Percentiles rank a stretch among this genome's conserved stretches.
Evolutionary conservation across 192 early-diverging fungal genomes (phyloP).

Genomic region (Entomortierella chlamydospora): DNA sequence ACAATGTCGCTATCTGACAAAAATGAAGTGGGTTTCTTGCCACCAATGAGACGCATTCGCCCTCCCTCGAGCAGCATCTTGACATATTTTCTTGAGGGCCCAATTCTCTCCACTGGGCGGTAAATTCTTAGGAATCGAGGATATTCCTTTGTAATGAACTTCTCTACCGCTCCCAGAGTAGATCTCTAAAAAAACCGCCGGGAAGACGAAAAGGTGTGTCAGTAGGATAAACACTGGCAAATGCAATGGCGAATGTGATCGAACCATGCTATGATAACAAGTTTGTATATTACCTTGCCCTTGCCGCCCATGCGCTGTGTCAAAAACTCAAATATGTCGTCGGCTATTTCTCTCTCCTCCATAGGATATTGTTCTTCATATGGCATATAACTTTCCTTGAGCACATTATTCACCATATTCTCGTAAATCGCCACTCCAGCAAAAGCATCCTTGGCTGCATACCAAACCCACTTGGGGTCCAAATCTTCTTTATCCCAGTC

Average conservation of each 20-base stretch:
- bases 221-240: not conserved
- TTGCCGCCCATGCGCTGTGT: not conserved
- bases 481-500: constrained; percentile 53
- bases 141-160: not conserved
- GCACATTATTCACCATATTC: constrained; percentile 30
- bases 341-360: constrained; percentile 22
- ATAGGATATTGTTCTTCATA: constrained; percentile 24
- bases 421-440: constrained; percentile 51
- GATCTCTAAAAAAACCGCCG: constrained; percentile 3
- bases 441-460: constrained; percentile 57
- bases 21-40: not conserved
- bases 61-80: constrained; percentile 5
- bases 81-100: not conserved
- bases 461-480: constrained; percentile 38
- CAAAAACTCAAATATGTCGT: constrained; percentile 17
- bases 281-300: constrained; percentile 5
- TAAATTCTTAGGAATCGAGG: constrained; percentile 36
- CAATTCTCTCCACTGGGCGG: constrained; percentile 18
- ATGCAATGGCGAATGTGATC: not conserved
- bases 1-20: constrained; percentile 1
- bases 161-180: constrained; percentile 5
- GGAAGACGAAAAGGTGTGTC: not conserved
- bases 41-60: not conserved
- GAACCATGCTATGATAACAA: not conserved
- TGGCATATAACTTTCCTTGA: constrained; percentile 6